A percentile compares a stretch with the other conserved stretches of the same genome.
These are phyloP conservation scores for Rhodosporidiobolus sp. DNA, from an alignment of 768 basidiomycete genomes.

Conservation along the genomic window DNA sequence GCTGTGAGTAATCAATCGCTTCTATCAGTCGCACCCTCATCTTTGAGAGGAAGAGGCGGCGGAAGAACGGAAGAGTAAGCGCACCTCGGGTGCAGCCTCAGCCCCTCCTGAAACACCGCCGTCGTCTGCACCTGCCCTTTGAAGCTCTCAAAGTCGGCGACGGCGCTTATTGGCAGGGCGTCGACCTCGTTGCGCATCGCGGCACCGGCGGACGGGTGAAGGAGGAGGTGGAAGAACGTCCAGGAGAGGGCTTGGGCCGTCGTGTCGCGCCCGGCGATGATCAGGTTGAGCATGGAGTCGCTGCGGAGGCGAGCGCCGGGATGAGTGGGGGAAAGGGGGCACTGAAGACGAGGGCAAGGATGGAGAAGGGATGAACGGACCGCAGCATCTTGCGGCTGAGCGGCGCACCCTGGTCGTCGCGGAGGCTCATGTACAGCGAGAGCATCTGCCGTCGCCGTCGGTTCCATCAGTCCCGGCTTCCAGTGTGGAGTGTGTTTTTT, in stretches of 20 bases:
- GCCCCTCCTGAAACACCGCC: slow-evolving; percentile 20
- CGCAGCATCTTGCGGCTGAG: slow-evolving; percentile 23
- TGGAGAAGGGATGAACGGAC: background rate
- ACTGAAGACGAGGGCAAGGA: background rate
- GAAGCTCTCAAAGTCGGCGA: slow-evolving; percentile 15
- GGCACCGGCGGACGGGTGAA: slow-evolving; percentile 1
- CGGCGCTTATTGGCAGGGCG: background rate
- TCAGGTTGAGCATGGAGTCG: slow-evolving; percentile 35
- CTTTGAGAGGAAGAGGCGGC: background rate
- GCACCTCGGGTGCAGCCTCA: slow-evolving; percentile 4
- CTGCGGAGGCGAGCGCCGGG: background rate
- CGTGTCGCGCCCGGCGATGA: slow-evolving; percentile 35
- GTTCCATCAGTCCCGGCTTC: no score
- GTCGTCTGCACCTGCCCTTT: slow-evolving; percentile 4
- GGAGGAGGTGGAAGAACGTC: slow-evolving; percentile 26
- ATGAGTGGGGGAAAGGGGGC: no score
- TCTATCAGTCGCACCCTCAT: no score
- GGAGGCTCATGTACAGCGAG: slow-evolving; percentile 32
- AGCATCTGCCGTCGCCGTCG: slow-evolving; percentile 9
- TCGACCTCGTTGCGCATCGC: slow-evolving; percentile 15
- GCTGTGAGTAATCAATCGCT: background rate
- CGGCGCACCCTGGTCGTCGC: slow-evolving; percentile 24
- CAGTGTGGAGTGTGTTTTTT: no score
- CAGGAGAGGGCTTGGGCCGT: slow-evolving; percentile 32
- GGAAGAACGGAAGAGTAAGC: background rate